Evolutionary conservation across 2,329 filamentous ascomycete genomes (phyloP), one percentile per base, ranked within the genome.

Genomic region (Alternaria sp.): DNA sequence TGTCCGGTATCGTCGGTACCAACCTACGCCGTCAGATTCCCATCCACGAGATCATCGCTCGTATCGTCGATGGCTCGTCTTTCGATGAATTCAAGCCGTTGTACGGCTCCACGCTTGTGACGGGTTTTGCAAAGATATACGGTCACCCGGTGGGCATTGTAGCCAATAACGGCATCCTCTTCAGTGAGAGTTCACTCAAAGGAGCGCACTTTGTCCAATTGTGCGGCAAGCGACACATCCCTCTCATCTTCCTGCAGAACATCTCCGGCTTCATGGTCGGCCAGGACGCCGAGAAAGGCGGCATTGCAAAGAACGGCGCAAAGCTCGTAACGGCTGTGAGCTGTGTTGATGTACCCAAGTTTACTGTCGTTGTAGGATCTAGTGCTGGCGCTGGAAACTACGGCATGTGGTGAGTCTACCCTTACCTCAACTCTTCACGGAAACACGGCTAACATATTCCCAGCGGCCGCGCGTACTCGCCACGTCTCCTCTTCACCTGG

Each of bases 261-360:
- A 98, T 99, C 76, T 90, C 90, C 6, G 95, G 95, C 44, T 99
- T 99, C 86, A 99, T 99, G 95, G 95, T 99, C 32, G 95, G 95
- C 44, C 87, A 89, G 18, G 92, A 95, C 72, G 93, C 94, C 0
- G 95, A 99, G 81, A 90, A 91, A 56, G 94, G 94, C 54, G 95
- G 95, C 12, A 98, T 99, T 70, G 95, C 95, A 56, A 98, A 98
- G 85, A 96, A 98, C 74, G 95, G 95, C 41, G 95, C 95, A 6
- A 98, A 99, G 82, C 88, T 99, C 18, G 95, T 98, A 28, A 97
- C 93, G 3, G 95, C 94, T 8, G 95, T 98, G 11, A 92, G 93
- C 9, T 97, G 94, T 76, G 94, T 94, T 4, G 89, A 95, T 68
- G 94, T 98, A 43, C 94, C 95, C 68, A 98, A 99, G 80, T 94